Evolutionary conservation across 352 stramenopile genomes (phyloP).

Genomic region (Phytophthora brassicae): DNA sequence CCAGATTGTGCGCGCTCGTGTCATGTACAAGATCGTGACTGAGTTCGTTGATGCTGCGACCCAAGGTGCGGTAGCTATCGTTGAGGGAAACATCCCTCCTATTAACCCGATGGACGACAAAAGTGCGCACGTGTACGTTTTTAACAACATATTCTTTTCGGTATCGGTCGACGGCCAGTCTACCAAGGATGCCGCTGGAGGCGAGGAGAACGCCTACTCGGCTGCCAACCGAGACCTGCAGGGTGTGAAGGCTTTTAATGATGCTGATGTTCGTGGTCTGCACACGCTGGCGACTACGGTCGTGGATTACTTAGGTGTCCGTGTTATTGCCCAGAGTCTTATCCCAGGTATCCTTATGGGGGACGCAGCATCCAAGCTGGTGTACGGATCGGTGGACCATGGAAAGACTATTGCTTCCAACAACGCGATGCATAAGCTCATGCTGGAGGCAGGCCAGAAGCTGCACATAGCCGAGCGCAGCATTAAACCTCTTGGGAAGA

Average conservation of each 20-base stretch:
- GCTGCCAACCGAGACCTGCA: constrained; percentile 89
- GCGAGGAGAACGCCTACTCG: constrained; percentile 83
- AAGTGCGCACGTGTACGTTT: constrained; percentile 94
- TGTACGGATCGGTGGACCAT: constrained; percentile 95
- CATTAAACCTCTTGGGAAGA: constrained; percentile 78
- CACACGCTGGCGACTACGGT: constrained; percentile 95
- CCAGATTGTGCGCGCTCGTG: constrained; percentile 90
- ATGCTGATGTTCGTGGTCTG: constrained; percentile 87
- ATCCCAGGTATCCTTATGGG: constrained; percentile 95
- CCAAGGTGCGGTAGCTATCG: constrained; percentile 90
- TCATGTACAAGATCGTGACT: constrained; percentile 94
- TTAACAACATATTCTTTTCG: constrained; percentile 99
- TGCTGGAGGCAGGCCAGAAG: constrained; percentile 79
- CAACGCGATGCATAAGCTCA: constrained; percentile 91
- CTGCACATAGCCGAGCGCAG: constrained; percentile 89
- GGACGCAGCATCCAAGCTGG: constrained; percentile 93
- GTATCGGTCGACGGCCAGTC: constrained; percentile 82
- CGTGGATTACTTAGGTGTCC: constrained; percentile 94
- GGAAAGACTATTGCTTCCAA: constrained; percentile 90
- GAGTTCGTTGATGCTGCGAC: constrained; percentile 95
- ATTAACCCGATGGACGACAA: constrained; percentile 96
- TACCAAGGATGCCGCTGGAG: constrained; percentile 61
- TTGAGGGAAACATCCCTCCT: constrained; percentile 92
- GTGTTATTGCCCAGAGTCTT: constrained; percentile 95
- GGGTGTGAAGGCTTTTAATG: constrained; percentile 91